These are phyloP conservation scores for Solanum hybrid DNA, from an alignment of 305 asterid genomes.

Conservation along the genomic window DNA sequence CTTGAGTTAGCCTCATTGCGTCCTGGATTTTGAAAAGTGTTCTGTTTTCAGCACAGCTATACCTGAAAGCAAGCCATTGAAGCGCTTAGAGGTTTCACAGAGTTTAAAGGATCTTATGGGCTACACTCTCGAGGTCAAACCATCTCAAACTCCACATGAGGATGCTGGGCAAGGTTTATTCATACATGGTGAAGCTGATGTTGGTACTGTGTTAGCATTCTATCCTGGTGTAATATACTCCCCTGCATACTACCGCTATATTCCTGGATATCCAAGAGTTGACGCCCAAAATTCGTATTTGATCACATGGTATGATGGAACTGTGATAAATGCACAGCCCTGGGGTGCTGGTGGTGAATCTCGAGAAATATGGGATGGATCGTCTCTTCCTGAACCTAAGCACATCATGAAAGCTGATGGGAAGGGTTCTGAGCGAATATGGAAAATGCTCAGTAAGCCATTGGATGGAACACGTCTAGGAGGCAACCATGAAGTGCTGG, in stretches of 20 bases:
- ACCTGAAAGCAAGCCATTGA: slow-evolving; percentile 47
- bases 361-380: slow-evolving; percentile 62
- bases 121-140: slow-evolving; percentile 66
- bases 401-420: slow-evolving; percentile 18
- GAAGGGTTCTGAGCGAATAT: slow-evolving; percentile 61
- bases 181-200: slow-evolving; percentile 74
- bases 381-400: slow-evolving; percentile 14
- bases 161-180: slow-evolving; percentile 81
- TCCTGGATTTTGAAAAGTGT: slow-evolving; percentile 19
- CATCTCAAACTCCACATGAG: slow-evolving; percentile 66
- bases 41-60: slow-evolving; percentile 32
- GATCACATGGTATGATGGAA: slow-evolving; percentile 89
- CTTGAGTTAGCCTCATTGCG: background rate
- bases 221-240: slow-evolving; percentile 84
- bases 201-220: slow-evolving; percentile 72
- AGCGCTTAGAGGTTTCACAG: slow-evolving; percentile 50
- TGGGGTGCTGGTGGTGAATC: slow-evolving; percentile 88
- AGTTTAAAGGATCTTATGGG: slow-evolving; percentile 60
- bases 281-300: slow-evolving; percentile 70
- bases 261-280: slow-evolving; percentile 91
- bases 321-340: slow-evolving; percentile 81
- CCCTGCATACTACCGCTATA: slow-evolving; percentile 77
- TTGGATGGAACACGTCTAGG: slow-evolving; percentile 36
- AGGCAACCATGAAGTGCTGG: slow-evolving; percentile 47
- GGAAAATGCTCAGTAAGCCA: slow-evolving; percentile 84